Conservation (phyloP, 176 grass and related monocot species). For the Phragmites australis region DNA sequence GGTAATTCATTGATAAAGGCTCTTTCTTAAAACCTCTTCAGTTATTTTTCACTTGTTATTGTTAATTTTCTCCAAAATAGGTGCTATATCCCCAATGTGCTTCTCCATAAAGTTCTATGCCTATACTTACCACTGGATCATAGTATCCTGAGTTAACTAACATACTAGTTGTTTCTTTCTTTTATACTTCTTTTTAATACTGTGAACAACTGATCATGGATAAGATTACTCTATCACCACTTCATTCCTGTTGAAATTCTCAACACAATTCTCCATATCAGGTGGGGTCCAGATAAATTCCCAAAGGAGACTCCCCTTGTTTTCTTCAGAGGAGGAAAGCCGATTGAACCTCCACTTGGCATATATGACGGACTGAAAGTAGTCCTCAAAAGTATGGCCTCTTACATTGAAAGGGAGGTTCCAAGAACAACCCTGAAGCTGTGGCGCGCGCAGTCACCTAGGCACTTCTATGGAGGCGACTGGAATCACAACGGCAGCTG, state of each 20-base stretch:
- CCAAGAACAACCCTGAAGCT: conserved; percentile 71
- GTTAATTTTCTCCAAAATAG: not conserved
- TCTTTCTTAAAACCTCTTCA: not conserved
- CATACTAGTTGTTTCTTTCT: not conserved
- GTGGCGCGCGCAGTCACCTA: conserved; percentile 85
- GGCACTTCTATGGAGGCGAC: conserved; percentile 88
- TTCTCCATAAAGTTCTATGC: too few relatives aligned
- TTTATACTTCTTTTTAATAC: not conserved
- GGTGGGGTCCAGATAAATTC: conserved; percentile 93
- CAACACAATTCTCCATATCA: conserved; percentile 25
- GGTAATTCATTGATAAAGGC: not conserved
- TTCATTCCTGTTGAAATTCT: conserved; percentile 23
- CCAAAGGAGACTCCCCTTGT: conserved; percentile 79
- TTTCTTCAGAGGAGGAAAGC: conserved; percentile 80
- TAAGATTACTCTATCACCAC: not conserved
- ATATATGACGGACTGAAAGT: conserved; percentile 67
- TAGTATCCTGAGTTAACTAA: not conserved
- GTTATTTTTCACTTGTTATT: not conserved
- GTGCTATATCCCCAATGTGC: not conserved
- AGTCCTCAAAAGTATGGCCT: conserved; percentile 71
- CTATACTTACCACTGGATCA: conserved; percentile 1
- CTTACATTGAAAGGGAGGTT: conserved; percentile 80
- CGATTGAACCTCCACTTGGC: conserved; percentile 65
- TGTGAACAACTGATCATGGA: not conserved
- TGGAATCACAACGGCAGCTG: conserved; percentile 95